Percentiles rank a stretch among this genome's conserved stretches.
Conservation (phyloP, 306 rosid species). For the Gastrolobium villosum region DNA sequence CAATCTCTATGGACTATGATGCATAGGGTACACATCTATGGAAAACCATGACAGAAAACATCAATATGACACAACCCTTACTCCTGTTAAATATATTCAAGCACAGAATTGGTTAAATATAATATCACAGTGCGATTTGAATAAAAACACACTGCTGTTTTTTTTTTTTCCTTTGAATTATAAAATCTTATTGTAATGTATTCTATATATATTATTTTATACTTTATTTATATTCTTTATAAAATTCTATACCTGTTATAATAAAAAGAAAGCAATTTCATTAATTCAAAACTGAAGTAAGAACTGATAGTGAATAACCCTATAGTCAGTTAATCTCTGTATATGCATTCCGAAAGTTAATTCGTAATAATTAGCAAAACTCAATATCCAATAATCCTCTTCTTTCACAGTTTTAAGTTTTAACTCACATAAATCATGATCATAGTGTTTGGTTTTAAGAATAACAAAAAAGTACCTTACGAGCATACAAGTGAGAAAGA, state of each 20-base stretch:
- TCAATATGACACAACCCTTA: not conserved
- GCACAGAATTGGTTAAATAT: too few relatives aligned
- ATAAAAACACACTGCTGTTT: too few relatives aligned
- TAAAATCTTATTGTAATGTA: too few relatives aligned
- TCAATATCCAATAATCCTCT: not conserved
- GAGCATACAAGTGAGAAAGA: slow-evolving; percentile 74
- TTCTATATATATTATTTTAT: too few relatives aligned
- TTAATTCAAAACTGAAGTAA: not conserved
- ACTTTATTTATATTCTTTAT: too few relatives aligned
- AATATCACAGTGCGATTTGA: too few relatives aligned
- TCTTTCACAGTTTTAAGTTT: not conserved
- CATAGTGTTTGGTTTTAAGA: not conserved
- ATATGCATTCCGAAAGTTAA: not conserved
- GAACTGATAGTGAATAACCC: not conserved
- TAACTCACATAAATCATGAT: not conserved
- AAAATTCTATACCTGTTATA: not conserved
- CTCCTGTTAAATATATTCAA: too few relatives aligned
- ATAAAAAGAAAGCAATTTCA: not conserved
- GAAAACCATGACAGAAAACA: not conserved
- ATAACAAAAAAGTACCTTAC: slow-evolving; percentile 54
- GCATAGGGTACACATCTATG: not conserved
- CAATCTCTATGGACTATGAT: not conserved
- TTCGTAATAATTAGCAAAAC: not conserved
- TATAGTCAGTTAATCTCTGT: not conserved
- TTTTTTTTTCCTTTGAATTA: too few relatives aligned